Evolutionary conservation across 1,284 basidiomycete species (phyloP), one percentile per base, ranked within the genome.

Genomic region (Acaromyces ingoldii): DNA sequence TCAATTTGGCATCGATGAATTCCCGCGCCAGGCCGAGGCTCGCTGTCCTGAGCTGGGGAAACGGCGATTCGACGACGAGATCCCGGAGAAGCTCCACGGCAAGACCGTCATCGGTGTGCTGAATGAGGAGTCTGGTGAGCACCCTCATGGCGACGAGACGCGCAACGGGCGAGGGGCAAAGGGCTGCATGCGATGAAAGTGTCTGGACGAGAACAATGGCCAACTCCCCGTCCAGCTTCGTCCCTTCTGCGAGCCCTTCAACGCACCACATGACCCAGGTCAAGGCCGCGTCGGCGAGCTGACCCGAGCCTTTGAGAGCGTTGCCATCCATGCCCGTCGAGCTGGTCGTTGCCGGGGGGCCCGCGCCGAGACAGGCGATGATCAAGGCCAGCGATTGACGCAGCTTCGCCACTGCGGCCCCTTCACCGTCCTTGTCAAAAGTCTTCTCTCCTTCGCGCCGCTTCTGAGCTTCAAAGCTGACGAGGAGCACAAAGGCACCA

Each of bases 121-220:
- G 25, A 17, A 34, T 26, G 26, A 68, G 29, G 40, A 64, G 26
- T 11, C 51, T 49, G 4, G 48, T 49, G n/a, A 66, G 47, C 37
- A 64, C 34, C 44, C 55, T 52, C 49, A 64, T 60, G 5, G 57
- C 44, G 6, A 64, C 53, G 38, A 60, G 49, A 13, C 66, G 25
- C 4, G 62, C 54, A 2, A 40, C 10, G 11, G 64, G 55, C 11
- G 51, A 52, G 1, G 66, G 62, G 37, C 60, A 62, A 30, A 64
- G 47, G 24, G 65, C 62, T 28, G 59, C 63, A 30, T 68, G 66
- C 36, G 60, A 55, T 6, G 66, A 63, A 25, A 68, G 46, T n/a
- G 50, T 54, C 49, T 62, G 62, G 6, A 60, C 51, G 25, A 68
- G 40, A 13, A 53, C 45, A 15, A 56, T 39, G 2, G 57, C 51